These are phyloP conservation scores for Pneumocystis murina DNA, from an alignment of 1,139 yeast species.

Conservation along the genomic window DNA sequence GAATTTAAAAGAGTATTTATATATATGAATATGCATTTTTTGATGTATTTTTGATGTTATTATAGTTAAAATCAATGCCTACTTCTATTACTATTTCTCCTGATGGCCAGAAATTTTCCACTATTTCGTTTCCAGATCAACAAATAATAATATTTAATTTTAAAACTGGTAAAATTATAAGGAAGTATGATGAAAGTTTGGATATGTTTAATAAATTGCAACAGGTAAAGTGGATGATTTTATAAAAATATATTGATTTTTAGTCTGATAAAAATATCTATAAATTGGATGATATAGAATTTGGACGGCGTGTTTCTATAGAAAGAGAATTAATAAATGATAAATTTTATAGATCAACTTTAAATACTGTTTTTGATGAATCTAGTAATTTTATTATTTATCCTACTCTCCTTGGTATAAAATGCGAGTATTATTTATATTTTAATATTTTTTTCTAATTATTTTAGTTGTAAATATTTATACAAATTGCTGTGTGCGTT, in stretches of 20 bases:
- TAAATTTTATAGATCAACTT: slow-evolving; percentile 2
- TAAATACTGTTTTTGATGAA: slow-evolving; percentile 25
- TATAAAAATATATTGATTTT: neutral
- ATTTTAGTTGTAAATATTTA: slow-evolving; percentile 21
- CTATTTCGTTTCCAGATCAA: slow-evolving; percentile 25
- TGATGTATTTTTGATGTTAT: neutral
- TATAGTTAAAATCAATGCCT: slow-evolving; percentile 20
- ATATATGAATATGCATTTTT: neutral
- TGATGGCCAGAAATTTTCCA: slow-evolving; percentile 21
- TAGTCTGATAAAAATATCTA: slow-evolving; percentile 17
- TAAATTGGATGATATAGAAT: slow-evolving; percentile 21
- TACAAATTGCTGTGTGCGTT: slow-evolving; percentile 21
- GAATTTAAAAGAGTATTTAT: slow-evolving; percentile 24
- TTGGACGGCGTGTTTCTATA: slow-evolving; percentile 20
- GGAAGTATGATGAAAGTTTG: slow-evolving; percentile 26
- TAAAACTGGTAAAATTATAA: slow-evolving; percentile 26
- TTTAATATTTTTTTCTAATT: neutral
- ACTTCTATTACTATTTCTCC: slow-evolving; percentile 20
- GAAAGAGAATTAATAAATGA: slow-evolving; percentile 21
- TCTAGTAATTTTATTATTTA: slow-evolving; percentile 27
- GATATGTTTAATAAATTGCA: slow-evolving; percentile 20
- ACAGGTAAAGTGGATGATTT: slow-evolving; percentile 8
- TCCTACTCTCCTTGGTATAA: slow-evolving; percentile 27
- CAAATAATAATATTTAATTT: slow-evolving; percentile 26
- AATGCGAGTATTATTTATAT: slow-evolving; percentile 8